Base-by-base conservation (phyloP, 2,329 filamentous ascomycete genomes). In the Beauveria sp. region DNA sequence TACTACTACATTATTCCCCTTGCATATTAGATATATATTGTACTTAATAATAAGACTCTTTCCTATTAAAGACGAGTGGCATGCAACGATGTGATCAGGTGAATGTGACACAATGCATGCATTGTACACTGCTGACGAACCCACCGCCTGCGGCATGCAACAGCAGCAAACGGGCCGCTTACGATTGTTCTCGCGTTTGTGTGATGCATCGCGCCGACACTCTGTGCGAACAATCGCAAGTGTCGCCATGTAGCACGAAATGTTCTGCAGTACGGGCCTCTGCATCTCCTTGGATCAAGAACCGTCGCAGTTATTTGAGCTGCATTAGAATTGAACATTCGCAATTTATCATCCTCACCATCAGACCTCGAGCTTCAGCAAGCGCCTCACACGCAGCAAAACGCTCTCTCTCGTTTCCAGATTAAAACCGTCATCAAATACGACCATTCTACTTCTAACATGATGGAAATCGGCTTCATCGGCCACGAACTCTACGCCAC, bases 21-120 rank as follows among this genome's bases (percentile, higher is more conserved):
- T 34, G 46, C 56, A 58, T 58, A 58, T 50, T 51, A 58, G 46
- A 58, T n/a, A 51, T 22, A 20, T 51, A 43, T 14, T 28, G 34
- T 57, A 43, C 24, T 51, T 43, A 58, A 51, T 58, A 45, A 6
- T 7, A 51, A 20, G 2, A 22, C 43, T 5, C 3, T 58, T 43
- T 50, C 2, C 20, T n/a, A 42, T 20, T 22, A 1, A 20, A n/a
- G 3, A 5, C 26, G 22, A 16, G 7, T 12, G 16, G 18, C 16
- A 20, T 52, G 50, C 50, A 24, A 12, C 22, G 12, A 30, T 34
- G 24, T 8, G 8, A n/a, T 45, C 24, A 55, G 24, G 3, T n/a
- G 14, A 43, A 12, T n/a, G 52, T 54, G 38, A 49, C 43, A 49
- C 43, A 42, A 28, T 28, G 16, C 24, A 3, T 28, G 20, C 22